Percentiles rank a stretch among this genome's conserved stretches.
Conservation (phyloP, 176 grass and related monocot genomes). For the Oryza brachyantha region DNA sequence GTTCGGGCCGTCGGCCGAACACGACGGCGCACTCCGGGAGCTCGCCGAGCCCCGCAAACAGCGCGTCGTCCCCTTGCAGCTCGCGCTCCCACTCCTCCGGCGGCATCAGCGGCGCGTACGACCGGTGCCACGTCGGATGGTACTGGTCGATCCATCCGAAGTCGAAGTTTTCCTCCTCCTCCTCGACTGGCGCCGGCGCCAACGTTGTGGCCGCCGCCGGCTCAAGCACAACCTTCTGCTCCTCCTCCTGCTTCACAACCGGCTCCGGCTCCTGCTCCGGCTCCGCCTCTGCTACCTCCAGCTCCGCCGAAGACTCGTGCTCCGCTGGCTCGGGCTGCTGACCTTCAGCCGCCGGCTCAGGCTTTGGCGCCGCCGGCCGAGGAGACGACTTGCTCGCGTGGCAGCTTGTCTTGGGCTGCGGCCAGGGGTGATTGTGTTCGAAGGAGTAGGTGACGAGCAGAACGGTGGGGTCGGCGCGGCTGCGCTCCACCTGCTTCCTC, state of each 20-base stretch:
- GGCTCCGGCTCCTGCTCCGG: background rate
- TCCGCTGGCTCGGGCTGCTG: conserved; percentile 31
- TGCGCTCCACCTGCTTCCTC: conserved; percentile 92
- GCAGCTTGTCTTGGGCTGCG: conserved; percentile 50
- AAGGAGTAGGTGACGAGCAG: conserved; percentile 92
- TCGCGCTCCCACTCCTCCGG: conserved; percentile 54
- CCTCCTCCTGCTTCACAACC: background rate
- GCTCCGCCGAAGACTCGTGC: background rate
- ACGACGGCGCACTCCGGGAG: conserved; percentile 89
- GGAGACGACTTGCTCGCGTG: conserved; percentile 42
- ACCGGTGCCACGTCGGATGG: conserved; percentile 44
- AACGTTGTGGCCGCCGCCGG: background rate
- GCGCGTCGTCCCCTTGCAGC: conserved; percentile 64
- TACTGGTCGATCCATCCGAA: conserved; percentile 43
- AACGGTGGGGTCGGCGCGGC: conserved; percentile 64
- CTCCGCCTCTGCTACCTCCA: background rate
- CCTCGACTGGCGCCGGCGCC: background rate
- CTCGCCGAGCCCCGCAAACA: conserved; percentile 88
- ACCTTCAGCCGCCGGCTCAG: conserved; percentile 11
- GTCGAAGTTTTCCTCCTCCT: conserved; percentile 48
- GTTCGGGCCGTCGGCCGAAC: conserved; percentile 48
- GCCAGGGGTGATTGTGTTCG: conserved; percentile 81
- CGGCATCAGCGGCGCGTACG: conserved; percentile 48
- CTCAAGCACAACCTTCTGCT: background rate
- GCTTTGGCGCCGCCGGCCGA: conserved; percentile 21